Evolutionary conservation across 345 rosid species (phyloP), one percentile per base, ranked within the genome.

Genomic region (Corymbia maculata): DNA sequence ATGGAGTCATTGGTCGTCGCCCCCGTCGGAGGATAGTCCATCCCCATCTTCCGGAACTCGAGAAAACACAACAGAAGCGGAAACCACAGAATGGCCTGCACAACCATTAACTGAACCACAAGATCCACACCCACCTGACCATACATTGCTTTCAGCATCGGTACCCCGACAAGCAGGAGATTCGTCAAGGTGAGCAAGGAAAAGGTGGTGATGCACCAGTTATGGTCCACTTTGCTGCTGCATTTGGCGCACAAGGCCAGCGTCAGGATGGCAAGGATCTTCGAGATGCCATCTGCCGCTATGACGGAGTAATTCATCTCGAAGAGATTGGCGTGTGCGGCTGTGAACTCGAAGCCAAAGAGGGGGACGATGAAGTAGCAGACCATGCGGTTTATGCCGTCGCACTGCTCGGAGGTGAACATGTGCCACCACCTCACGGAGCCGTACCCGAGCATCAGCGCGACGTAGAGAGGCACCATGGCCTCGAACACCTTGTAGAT

Each of bases 341-440:
- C 93, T 0, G 97, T 94, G 94, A 95, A 95, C 89, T 97, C 94
- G 84, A 95, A 90, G 88, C 96, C 89, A 91, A 95, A 96, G 45
- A 97, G 92, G 3, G 99, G 99, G 45, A 96, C 89, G 53, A 98
- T 96, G 93, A 97, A 97, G 85, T 92, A 97, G 88, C 96, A 96
- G 28, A 95, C 97, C 7, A 97, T 89, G 14, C 95, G 92, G 93
- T 95, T 97, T 36, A 97, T 92, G 6, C 97, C 99, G 11, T 93
- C 97, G 36, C 98, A 93, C 89, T 97, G 97, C 8, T 97, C 99
- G 7, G 92, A 91, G 1, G 93, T 92, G 89, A 97, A 94, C 30
- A 96, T 91, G 22, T 89, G 89, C 99, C 99, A 96, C 99, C 99
- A 97, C 90, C 90, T 93, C 49, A 96, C 96, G 2, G 99, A 97